phyloP scores from a whole-genome alignment of 306 rosid species.

The Vigna hirtella region DNA sequence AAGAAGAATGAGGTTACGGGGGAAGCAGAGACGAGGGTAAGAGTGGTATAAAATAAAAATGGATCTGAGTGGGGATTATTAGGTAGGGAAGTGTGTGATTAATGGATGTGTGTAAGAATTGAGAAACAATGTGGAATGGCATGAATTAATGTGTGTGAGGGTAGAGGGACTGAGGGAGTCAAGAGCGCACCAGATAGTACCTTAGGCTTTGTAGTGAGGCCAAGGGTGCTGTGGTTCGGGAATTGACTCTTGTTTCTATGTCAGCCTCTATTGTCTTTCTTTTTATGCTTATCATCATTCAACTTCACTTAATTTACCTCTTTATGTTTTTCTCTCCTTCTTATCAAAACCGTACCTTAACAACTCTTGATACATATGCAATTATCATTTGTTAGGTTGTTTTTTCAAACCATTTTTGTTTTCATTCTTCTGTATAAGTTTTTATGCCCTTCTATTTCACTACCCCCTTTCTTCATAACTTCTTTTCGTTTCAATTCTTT shows the following conservation, averaged over 20 bases:
- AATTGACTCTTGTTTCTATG: conserved; percentile 91
- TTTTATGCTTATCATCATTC: conserved; percentile 38
- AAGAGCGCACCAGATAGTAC: conserved; percentile 97
- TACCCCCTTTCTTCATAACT: too few relatives aligned
- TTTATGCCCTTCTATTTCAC: too few relatives aligned
- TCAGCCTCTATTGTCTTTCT: conserved; percentile 47
- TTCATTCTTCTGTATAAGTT: too few relatives aligned
- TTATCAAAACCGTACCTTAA: not conserved
- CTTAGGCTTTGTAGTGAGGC: conserved; percentile 55
- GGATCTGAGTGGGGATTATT: conserved; percentile 1
- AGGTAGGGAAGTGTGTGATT: conserved; percentile 28
- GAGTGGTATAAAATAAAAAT: conserved; percentile 39
- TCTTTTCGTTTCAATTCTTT: too few relatives aligned
- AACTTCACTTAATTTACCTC: conserved; percentile 19
- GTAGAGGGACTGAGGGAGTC: conserved; percentile 80
- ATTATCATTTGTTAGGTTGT: too few relatives aligned
- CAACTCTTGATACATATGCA: not conserved
- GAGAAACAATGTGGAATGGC: conserved; percentile 23
- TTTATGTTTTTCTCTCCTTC: not conserved
- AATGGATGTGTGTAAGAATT: conserved; percentile 26
- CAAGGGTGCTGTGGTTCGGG: conserved; percentile 99
- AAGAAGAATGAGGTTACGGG: not conserved
- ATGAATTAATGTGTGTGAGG: conserved; percentile 34
- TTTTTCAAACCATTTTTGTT: too few relatives aligned
- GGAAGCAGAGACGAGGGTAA: conserved; percentile 17